Evolutionary conservation across 768 basidiomycete genomes (phyloP).

Genomic region (Lactarius hatsudake): DNA sequence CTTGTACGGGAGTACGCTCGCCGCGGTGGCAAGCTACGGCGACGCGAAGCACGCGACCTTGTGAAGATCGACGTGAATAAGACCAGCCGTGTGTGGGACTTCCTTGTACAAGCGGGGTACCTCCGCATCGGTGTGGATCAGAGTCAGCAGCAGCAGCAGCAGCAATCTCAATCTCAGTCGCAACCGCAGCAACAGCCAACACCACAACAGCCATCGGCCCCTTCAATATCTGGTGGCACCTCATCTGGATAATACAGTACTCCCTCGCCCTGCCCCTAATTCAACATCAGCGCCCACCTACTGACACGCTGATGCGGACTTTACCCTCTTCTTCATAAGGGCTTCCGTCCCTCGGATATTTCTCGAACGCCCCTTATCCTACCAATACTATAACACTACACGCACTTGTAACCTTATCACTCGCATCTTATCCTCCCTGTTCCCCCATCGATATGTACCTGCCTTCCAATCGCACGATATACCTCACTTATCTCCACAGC

Average conservation of each 20-base stretch:
- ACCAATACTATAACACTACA: slow-evolving; percentile 9
- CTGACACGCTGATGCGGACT: neutral
- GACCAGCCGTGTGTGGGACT: slow-evolving; percentile 90
- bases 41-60: slow-evolving; percentile 84
- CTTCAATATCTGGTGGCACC: slow-evolving; percentile 13
- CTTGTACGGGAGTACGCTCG: slow-evolving; percentile 91
- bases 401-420: slow-evolving; percentile 30
- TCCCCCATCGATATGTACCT: slow-evolving; percentile 17
- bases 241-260: slow-evolving; percentile 20
- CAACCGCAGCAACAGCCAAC: slow-evolving; percentile 12
- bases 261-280: neutral
- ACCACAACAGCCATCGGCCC: slow-evolving; percentile 12
- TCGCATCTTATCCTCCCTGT: slow-evolving; percentile 24
- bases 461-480: slow-evolving; percentile 11
- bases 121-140: slow-evolving; percentile 52
- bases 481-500: neutral
- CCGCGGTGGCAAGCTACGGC: slow-evolving; percentile 81
- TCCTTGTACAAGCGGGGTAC: slow-evolving; percentile 82
- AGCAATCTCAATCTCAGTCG: slow-evolving; percentile 19
- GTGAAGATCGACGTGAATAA: slow-evolving; percentile 94
- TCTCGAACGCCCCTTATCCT: neutral
- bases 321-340: neutral
- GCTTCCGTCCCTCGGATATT: neutral
- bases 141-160: slow-evolving; percentile 31
- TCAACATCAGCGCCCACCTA: neutral